Evolutionary conservation across 495 filamentous ascomycete genomes (phyloP).

Genomic region (Hyaloscypha bicolor): DNA sequence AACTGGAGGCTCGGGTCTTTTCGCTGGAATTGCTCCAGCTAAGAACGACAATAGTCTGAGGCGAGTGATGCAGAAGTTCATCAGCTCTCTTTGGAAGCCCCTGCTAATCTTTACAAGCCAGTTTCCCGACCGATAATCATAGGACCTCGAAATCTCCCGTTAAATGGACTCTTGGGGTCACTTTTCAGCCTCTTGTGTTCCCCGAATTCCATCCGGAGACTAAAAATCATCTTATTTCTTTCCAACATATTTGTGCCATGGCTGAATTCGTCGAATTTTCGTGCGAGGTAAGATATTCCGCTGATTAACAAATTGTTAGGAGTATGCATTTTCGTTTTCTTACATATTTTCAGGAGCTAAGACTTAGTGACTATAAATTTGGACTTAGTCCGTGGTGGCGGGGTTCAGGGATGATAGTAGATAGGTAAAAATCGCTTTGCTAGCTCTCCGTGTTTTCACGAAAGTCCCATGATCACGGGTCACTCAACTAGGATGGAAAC

Average conservation of each 20-base stretch:
- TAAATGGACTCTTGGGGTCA: background rate
- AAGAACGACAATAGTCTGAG: background rate
- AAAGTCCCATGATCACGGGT: background rate
- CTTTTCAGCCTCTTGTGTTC: background rate
- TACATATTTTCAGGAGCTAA: conserved; percentile 1
- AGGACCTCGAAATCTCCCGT: background rate
- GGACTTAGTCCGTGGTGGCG: background rate
- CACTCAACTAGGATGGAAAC: too few species aligned
- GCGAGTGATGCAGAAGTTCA: background rate
- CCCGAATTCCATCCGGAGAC: background rate
- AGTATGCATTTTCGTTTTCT: background rate
- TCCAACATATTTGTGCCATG: conserved; percentile 10
- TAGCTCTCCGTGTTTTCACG: background rate
- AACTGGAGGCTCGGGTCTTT: too few species aligned
- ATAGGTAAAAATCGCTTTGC: background rate
- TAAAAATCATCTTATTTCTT: background rate
- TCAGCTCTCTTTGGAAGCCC: background rate
- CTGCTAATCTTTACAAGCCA: background rate
- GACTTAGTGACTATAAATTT: background rate
- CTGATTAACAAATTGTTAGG: background rate
- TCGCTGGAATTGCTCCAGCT: too few species aligned
- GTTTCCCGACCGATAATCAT: background rate
- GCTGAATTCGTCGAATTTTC: conserved; percentile 1
- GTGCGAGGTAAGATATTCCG: conserved; percentile 2
- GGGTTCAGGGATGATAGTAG: background rate